Conservation (phyloP, 345 rosid genomes). For the Salix exigua region DNA sequence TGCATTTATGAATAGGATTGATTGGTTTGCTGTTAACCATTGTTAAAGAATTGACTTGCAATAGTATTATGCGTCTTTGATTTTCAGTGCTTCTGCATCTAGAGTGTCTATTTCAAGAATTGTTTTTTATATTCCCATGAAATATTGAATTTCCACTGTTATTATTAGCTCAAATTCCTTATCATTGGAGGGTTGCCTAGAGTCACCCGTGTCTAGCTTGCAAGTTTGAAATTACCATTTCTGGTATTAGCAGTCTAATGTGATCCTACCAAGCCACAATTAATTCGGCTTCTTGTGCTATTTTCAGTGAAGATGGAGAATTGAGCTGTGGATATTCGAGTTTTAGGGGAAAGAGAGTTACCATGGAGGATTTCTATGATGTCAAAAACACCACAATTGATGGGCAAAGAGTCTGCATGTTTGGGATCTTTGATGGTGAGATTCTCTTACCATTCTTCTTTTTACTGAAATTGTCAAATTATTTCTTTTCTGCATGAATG, state of each 20-base stretch:
- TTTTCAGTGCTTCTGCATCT: background rate
- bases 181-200: background rate
- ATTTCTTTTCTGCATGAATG: background rate
- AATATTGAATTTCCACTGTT: background rate
- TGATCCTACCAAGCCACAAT: background rate
- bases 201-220: background rate
- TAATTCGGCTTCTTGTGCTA: slow-evolving; percentile 12
- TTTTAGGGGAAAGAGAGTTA: slow-evolving; percentile 90
- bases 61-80: background rate
- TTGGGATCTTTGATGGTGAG: slow-evolving; percentile 98
- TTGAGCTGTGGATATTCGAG: slow-evolving; percentile 94
- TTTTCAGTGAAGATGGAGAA: slow-evolving; percentile 78
- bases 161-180: background rate
- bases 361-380: slow-evolving; percentile 95
- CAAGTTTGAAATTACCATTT: background rate
- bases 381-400: slow-evolving; percentile 64
- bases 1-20: background rate
- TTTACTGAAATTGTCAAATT: slow-evolving; percentile 3
- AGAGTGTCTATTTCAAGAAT: background rate
- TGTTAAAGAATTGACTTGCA: background rate
- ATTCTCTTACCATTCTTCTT: slow-evolving; percentile 15
- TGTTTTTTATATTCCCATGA: background rate
- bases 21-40: background rate
- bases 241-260: background rate
- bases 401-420: slow-evolving; percentile 78